Evolutionary conservation across 306 rosid species (phyloP).

Genomic region (Malus sieversii): DNA sequence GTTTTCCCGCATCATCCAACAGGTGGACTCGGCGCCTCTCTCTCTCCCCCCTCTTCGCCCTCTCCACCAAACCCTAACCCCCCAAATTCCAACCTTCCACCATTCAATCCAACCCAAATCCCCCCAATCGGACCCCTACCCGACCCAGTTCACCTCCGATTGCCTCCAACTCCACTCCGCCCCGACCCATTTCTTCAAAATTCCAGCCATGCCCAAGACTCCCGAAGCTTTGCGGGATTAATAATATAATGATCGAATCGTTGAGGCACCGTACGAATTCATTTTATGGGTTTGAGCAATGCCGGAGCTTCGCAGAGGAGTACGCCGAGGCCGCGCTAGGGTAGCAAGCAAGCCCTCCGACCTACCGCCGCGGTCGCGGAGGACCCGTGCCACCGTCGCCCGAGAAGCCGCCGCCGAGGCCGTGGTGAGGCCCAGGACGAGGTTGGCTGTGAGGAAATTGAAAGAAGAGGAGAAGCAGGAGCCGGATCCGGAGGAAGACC

Average conservation of each 20-base stretch:
- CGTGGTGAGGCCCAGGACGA: constrained; percentile 53
- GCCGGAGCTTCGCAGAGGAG: constrained; percentile 87
- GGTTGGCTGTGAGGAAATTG: constrained; percentile 42
- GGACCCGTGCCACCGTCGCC: constrained; percentile 74
- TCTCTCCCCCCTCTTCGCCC: neutral
- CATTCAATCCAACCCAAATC: neutral
- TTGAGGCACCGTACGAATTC: constrained; percentile 23
- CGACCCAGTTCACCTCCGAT: neutral
- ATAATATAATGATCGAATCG: constrained; percentile 57
- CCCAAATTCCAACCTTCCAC: neutral
- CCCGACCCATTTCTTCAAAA: neutral
- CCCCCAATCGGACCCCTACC: neutral
- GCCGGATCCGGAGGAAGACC: constrained; percentile 11
- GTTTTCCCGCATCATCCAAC: neutral
- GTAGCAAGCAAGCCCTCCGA: constrained; percentile 40
- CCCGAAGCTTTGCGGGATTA: constrained; percentile 26
- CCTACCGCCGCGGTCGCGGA: constrained; percentile 37
- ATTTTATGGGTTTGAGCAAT: constrained; percentile 83
- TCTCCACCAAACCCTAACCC: constrained; percentile 4
- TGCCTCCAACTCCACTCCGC: neutral
- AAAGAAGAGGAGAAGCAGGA: constrained; percentile 12
- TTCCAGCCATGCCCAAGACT: constrained; percentile 28
- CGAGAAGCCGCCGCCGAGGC: constrained; percentile 39
- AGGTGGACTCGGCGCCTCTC: neutral
- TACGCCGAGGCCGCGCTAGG: constrained; percentile 70